Evolutionary conservation across 2,329 filamentous ascomycete species (phyloP).

Genomic region (Nemania serpens): DNA sequence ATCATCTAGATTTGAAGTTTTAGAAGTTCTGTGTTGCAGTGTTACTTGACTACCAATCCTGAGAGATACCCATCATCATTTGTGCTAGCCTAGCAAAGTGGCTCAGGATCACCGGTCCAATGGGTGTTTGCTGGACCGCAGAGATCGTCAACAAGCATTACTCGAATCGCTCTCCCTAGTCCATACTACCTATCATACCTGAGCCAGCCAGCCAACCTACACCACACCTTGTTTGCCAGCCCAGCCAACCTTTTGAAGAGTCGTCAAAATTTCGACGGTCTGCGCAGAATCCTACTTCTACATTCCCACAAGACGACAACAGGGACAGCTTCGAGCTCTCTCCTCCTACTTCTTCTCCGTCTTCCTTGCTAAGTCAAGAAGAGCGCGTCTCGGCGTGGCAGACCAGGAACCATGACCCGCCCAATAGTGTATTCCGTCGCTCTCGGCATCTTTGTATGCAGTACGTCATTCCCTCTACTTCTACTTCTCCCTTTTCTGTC

Average conservation of each 20-base stretch:
- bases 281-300: neutral
- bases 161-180: slow-evolving; percentile 10
- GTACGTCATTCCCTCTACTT: slow-evolving; percentile 43
- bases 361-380: slow-evolving; percentile 18
- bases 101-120: neutral
- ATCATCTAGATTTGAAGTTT: neutral
- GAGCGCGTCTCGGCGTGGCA: slow-evolving; percentile 1
- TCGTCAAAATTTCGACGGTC: neutral
- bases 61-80: too few relatives aligned
- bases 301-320: neutral
- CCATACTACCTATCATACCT: slow-evolving; percentile 13
- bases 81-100: too few relatives aligned
- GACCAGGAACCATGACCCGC: slow-evolving; percentile 46
- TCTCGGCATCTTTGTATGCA: slow-evolving; percentile 48
- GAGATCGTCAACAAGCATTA: slow-evolving; percentile 19
- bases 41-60: too few relatives aligned
- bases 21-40: too few relatives aligned
- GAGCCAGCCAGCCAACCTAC: neutral
- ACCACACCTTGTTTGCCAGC: slow-evolving; percentile 4
- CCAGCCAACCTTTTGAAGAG: neutral
- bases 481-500: slow-evolving; percentile 2
- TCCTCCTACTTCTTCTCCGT: neutral
- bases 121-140: neutral
- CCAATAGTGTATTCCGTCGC: slow-evolving; percentile 47
- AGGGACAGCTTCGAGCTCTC: slow-evolving; percentile 1